Conservation (phyloP, 2,329 filamentous ascomycete genomes). For the Fusarium veterinarium region DNA sequence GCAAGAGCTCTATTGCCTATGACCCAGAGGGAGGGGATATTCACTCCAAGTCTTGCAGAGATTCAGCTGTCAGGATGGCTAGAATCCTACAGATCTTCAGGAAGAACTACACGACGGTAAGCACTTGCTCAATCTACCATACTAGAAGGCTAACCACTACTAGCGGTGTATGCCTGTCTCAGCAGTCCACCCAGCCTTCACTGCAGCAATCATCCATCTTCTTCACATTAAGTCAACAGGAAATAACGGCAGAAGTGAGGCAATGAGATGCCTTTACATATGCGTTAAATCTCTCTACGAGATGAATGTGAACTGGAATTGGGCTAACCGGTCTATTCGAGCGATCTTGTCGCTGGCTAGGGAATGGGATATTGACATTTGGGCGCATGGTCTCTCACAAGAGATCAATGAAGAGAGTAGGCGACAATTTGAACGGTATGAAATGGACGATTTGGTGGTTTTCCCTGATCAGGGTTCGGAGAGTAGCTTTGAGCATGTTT, state of each 20-base stretch:
- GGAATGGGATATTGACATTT: constrained; percentile 29
- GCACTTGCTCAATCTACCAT: not conserved
- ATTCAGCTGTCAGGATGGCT: constrained; percentile 20
- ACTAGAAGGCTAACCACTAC: not conserved
- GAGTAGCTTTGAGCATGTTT: not conserved
- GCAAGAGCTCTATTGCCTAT: constrained; percentile 15
- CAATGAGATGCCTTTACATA: constrained; percentile 22
- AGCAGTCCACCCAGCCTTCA: constrained; percentile 30
- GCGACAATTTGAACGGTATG: constrained; percentile 29
- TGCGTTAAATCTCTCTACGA: constrained; percentile 29
- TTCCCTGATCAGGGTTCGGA: not conserved
- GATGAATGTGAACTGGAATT: constrained; percentile 37
- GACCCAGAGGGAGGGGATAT: constrained; percentile 30
- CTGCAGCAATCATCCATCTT: constrained; percentile 32
- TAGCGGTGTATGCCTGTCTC: constrained; percentile 29
- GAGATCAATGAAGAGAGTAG: constrained; percentile 22
- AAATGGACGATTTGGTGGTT: constrained; percentile 2
- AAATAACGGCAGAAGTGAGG: not conserved
- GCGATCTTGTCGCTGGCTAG: constrained; percentile 25
- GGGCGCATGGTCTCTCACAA: constrained; percentile 14
- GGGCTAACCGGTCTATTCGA: constrained; percentile 29
- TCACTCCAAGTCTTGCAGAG: constrained; percentile 24
- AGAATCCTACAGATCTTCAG: constrained; percentile 32
- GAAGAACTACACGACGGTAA: constrained; percentile 27
- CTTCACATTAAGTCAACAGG: constrained; percentile 17